phyloP scores from a whole-genome alignment of 169 alveolate species.

The Plasmodium cynomolgi region DNA sequence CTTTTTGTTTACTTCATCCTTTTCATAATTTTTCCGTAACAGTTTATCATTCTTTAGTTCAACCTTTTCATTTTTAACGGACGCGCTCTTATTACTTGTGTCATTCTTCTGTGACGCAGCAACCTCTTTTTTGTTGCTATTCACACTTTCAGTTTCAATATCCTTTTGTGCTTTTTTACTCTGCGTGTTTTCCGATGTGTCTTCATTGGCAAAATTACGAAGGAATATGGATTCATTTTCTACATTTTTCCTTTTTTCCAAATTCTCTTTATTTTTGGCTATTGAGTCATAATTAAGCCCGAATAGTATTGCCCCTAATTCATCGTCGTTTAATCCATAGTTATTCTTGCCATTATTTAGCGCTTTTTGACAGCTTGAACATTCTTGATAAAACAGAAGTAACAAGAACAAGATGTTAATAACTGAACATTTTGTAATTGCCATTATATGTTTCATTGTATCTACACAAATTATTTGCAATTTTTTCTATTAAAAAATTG shows the following conservation, averaged over 20 bases:
- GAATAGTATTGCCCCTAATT: conserved; percentile 50
- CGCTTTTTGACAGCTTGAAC: conserved; percentile 43
- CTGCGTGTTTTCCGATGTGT: not conserved
- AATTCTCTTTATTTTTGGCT: conserved; percentile 18
- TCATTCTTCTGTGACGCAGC: not conserved
- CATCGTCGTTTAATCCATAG: conserved; percentile 61
- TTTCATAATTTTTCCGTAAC: not conserved
- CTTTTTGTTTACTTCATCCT: conserved; percentile 19
- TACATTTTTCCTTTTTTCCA: conserved; percentile 20
- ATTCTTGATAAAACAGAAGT: conserved; percentile 31
- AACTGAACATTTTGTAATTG: conserved; percentile 9
- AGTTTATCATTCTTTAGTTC: conserved; percentile 13
- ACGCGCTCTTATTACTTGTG: not conserved
- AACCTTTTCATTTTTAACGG: conserved; percentile 24
- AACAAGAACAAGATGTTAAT: conserved; percentile 20
- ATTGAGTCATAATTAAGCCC: conserved; percentile 51
- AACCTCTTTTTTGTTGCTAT: conserved; percentile 1
- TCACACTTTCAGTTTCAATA: conserved; percentile 19
- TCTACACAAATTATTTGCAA: conserved; percentile 23
- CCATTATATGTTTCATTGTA: conserved; percentile 27
- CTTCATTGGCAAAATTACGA: conserved; percentile 56
- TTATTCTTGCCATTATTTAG: conserved; percentile 20
- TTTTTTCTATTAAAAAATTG: conserved; percentile 6
- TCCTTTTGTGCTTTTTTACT: conserved; percentile 19
- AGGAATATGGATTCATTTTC: conserved; percentile 61